These are phyloP conservation scores for Neolentinus lepideus DNA, from an alignment of 1,284 basidiomycete genomes.

Conservation along the genomic window DNA sequence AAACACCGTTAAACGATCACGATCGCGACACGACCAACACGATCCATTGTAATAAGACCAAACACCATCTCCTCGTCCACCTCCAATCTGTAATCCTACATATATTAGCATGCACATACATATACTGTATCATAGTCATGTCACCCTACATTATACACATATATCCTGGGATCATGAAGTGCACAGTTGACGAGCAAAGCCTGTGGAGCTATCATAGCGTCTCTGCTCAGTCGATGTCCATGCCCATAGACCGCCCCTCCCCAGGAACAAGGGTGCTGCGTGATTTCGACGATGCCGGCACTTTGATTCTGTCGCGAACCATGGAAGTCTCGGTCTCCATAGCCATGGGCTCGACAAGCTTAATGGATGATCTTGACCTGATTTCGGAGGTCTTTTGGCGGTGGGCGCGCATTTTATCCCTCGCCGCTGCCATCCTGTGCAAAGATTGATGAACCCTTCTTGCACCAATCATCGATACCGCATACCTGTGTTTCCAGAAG, in stretches of 20 bases:
- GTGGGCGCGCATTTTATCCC: conserved; percentile 65
- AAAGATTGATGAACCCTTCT: neutral
- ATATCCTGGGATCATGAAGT: neutral
- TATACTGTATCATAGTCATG: neutral
- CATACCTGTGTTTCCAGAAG: conserved; percentile 94
- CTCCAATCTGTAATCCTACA: conserved; percentile 3
- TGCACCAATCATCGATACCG: conserved; percentile 5
- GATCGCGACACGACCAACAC: no score
- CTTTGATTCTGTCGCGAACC: conserved; percentile 75
- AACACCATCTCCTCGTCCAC: conserved; percentile 2
- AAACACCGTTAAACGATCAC: conserved; percentile 51
- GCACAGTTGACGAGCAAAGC: conserved; percentile 3
- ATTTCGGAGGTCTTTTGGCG: conserved; percentile 58
- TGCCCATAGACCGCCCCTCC: conserved; percentile 74
- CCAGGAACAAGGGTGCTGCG: conserved; percentile 71
- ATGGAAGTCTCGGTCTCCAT: conserved; percentile 29
- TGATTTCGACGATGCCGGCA: conserved; percentile 43
- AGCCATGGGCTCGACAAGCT: conserved; percentile 64
- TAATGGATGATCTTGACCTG: conserved; percentile 49
- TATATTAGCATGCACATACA: neutral
- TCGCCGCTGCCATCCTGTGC: conserved; percentile 71
- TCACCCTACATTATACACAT: neutral
- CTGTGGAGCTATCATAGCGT: no score
- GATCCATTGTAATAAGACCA: no score
- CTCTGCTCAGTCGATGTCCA: conserved; percentile 75